A percentile compares a stretch with the other conserved stretches of the same genome.
phyloP scores from a whole-genome alignment of 2,329 filamentous ascomycete genomes.

The Colletotrichum sidae region DNA sequence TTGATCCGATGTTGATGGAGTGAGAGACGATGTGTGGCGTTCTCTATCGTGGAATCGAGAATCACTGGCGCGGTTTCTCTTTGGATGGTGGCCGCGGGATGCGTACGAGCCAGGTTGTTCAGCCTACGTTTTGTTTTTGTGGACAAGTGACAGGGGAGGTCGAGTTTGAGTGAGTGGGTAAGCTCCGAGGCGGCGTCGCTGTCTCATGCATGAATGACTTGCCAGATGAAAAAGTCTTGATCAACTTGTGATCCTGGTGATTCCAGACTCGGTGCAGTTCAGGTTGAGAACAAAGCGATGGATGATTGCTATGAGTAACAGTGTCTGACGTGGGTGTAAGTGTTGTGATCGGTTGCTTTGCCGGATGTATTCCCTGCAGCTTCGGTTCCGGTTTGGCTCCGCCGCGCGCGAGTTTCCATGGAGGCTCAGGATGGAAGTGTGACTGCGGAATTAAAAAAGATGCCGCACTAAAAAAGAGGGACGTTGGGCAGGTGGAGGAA shows the following conservation, averaged over 20 bases:
- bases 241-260: neutral
- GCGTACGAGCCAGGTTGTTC: too few relatives aligned
- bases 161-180: too few relatives aligned
- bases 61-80: too few relatives aligned
- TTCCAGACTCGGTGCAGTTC: neutral
- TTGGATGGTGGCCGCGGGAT: too few relatives aligned
- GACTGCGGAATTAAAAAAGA: neutral
- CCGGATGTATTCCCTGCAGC: constrained; percentile 12
- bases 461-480: neutral
- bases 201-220: constrained; percentile 18
- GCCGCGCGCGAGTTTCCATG: neutral
- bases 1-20: neutral
- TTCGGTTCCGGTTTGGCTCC: neutral
- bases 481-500: constrained; percentile 12
- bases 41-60: too few relatives aligned
- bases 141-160: too few relatives aligned
- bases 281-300: constrained; percentile 12
- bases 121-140: too few relatives aligned
- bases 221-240: neutral
- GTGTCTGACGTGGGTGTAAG: neutral
- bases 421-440: constrained; percentile 1
- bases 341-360: neutral
- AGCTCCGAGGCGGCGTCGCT: too few relatives aligned
- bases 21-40: neutral
- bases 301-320: neutral